Base-by-base conservation (phyloP, 2,329 filamentous ascomycete genomes). In the Chrysoporthe cubensis region DNA sequence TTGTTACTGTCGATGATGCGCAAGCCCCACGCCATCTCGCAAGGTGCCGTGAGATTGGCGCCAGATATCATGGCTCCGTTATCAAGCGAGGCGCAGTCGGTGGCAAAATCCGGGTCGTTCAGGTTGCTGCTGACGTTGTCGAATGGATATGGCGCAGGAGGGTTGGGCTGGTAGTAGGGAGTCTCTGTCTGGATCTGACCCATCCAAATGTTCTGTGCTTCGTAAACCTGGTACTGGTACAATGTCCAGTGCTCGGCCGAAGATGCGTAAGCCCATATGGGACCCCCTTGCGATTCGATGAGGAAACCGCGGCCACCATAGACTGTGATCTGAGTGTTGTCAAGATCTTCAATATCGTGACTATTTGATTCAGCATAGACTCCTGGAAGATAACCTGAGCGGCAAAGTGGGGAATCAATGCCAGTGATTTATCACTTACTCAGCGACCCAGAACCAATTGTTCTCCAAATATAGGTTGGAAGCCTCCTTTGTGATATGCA, bases 101-200 rank as follows among this genome's bases (percentile, higher is more conserved):
- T 69, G 21, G 79, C 84, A 81, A 84, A 91, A 76, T 80, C 79
- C 0, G 84, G 85, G 68, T 88, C 85, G 62, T 78, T 74, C 59
- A 83, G 77, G 4, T 75, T 74, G 1, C 73, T 62, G 64, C 74
- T 71, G 40, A 81, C 78, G 0, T 78, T 71, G 0, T 79, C 75
- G 76, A 90, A 91, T 0, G 88, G 90, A 8, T 79, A 79, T 0
- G 83, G 82, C 0, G 89, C 87, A 21, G 79, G 78, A 0, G 90
- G 90, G 74, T 85, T 87, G 34, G 89, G 87, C 76, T 92, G 90
- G 78, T 87, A 91, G 78, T 93, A 93, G 0, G 90, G 86, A 4
- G 90, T 89, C 76, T 92, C 90, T 62, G 89, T 89, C 75, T 93
- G 90, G 60, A 89, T 85, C 72, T 88, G 83, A 21, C 87, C 88